phyloP scores from a whole-genome alignment of 2,329 filamentous ascomycete species.

The Exophiala phaeomuriformis region DNA sequence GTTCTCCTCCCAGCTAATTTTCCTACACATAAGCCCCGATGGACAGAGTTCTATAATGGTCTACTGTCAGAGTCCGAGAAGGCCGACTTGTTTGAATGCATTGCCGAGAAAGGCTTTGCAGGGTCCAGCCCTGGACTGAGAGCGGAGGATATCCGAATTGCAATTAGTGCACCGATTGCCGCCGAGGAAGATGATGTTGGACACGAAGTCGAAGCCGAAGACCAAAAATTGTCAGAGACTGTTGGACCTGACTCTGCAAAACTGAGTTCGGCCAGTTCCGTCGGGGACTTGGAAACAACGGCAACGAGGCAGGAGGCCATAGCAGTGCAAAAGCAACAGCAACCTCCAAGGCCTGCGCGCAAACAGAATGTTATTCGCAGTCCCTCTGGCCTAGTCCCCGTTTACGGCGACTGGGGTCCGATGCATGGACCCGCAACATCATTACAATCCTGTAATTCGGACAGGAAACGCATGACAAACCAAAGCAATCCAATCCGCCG shows the following conservation, averaged over 20 bases:
- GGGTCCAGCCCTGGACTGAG: slow-evolving; percentile 38
- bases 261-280: too few species aligned
- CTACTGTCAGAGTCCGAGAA: slow-evolving; percentile 29
- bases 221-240: neutral
- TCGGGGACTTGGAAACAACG: neutral
- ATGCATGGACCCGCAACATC: neutral
- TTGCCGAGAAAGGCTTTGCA: slow-evolving; percentile 35
- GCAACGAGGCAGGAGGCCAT: neutral
- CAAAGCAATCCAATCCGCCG: slow-evolving; percentile 30
- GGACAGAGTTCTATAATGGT: slow-evolving; percentile 29
- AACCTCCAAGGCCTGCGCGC: slow-evolving; percentile 16
- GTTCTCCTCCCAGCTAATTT: slow-evolving; percentile 49
- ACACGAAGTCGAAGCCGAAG: neutral
- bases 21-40: slow-evolving; percentile 32
- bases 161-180: neutral
- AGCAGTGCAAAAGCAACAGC: neutral
- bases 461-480: slow-evolving; percentile 12
- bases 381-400: slow-evolving; percentile 60
- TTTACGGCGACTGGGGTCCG: slow-evolving; percentile 69
- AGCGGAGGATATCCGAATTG: neutral
- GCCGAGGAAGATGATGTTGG: neutral
- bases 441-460: neutral
- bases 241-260: too few species aligned
- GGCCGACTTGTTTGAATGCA: slow-evolving; percentile 36
- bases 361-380: slow-evolving; percentile 64